Evolutionary conservation across 306 rosid genomes (phyloP).

Genomic region (Quercus glauca): DNA sequence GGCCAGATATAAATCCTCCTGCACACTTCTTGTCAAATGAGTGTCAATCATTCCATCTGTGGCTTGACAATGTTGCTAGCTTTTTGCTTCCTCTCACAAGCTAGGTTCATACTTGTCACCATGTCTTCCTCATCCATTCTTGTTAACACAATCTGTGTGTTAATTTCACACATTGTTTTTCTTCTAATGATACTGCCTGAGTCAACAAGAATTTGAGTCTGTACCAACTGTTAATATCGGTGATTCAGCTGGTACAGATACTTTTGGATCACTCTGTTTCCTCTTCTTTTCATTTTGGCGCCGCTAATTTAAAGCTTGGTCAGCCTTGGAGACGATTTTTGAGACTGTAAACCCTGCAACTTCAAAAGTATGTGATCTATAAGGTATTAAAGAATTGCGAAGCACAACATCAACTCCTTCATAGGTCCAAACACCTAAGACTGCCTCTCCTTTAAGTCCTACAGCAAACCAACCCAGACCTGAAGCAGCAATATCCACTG

Average conservation of each 20-base stretch:
- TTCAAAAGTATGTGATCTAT: slow-evolving; percentile 63
- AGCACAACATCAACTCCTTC: slow-evolving; percentile 75
- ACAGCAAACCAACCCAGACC: slow-evolving; percentile 93
- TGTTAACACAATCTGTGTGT: neutral
- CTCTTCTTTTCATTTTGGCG: slow-evolving; percentile 38
- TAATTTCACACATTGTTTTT: neutral
- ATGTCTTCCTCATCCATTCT: neutral
- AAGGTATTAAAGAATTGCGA: slow-evolving; percentile 66
- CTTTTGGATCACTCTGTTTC: slow-evolving; percentile 32
- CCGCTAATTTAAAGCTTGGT: slow-evolving; percentile 48
- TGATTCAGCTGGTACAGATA: slow-evolving; percentile 16
- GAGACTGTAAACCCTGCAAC: slow-evolving; percentile 77
- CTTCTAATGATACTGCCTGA: neutral
- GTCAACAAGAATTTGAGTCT: slow-evolving; percentile 8
- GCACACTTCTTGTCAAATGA: neutral
- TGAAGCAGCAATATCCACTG: slow-evolving; percentile 75
- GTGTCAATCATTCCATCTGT: neutral
- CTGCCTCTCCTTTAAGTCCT: slow-evolving; percentile 89
- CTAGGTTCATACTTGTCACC: neutral
- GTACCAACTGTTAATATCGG: slow-evolving; percentile 7
- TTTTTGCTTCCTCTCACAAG: neutral
- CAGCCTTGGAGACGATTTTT: slow-evolving; percentile 78
- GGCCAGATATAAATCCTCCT: neutral
- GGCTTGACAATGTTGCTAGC: neutral
- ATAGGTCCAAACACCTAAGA: slow-evolving; percentile 72